Evolutionary conservation across 768 basidiomycete species (phyloP).

Genomic region (Brasilioporus rufonigricans): DNA sequence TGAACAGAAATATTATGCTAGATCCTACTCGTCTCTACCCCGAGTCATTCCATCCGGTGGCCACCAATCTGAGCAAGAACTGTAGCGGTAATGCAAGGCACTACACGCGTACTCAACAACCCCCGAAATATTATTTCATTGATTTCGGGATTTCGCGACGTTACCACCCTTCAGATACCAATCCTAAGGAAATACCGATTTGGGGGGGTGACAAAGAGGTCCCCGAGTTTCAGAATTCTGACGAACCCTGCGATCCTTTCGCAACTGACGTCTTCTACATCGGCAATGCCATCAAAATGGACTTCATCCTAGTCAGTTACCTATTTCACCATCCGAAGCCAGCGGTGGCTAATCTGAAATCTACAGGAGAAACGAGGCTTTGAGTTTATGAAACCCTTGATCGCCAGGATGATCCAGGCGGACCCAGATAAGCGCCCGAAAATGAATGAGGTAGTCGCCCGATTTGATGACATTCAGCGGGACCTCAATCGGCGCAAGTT

Average conservation of each 20-base stretch:
- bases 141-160: slow-evolving; percentile 37
- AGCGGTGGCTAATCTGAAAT: not conserved
- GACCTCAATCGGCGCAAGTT: slow-evolving; percentile 22
- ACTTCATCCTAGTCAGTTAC: slow-evolving; percentile 31
- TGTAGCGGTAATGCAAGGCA: slow-evolving; percentile 18
- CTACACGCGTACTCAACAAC: slow-evolving; percentile 29
- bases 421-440: slow-evolving; percentile 36
- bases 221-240: slow-evolving; percentile 36
- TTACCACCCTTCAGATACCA: slow-evolving; percentile 27
- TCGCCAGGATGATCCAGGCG: slow-evolving; percentile 33
- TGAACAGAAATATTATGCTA: slow-evolving; percentile 33
- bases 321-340: not conserved
- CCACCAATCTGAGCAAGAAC: slow-evolving; percentile 13
- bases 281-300: slow-evolving; percentile 31
- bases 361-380: slow-evolving; percentile 5
- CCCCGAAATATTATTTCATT: slow-evolving; percentile 15
- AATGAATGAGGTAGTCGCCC: slow-evolving; percentile 35
- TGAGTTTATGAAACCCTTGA: slow-evolving; percentile 18
- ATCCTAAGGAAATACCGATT: slow-evolving; percentile 30
- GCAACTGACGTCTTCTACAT: slow-evolving; percentile 43
- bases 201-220: slow-evolving; percentile 42
- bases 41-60: slow-evolving; percentile 25
- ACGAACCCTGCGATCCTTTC: slow-evolving; percentile 36
- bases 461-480: slow-evolving; percentile 24
- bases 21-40: slow-evolving; percentile 26